These are phyloP conservation scores for Phytophthora meadii DNA, from an alignment of 352 stramenopile genomes.

Conservation along the genomic window DNA sequence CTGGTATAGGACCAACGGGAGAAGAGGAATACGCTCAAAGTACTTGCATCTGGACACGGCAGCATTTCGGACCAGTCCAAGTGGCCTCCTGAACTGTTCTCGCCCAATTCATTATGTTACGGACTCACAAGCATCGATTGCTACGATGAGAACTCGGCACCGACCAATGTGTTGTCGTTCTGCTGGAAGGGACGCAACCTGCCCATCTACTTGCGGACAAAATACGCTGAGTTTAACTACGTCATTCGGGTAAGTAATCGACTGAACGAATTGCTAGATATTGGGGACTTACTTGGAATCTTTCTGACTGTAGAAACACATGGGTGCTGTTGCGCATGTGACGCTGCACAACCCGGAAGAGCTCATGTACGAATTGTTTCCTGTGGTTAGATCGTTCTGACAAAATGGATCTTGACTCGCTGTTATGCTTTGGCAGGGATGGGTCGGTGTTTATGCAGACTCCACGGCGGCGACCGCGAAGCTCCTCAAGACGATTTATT, in stretches of 20 bases:
- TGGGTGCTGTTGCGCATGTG: slow-evolving; percentile 78
- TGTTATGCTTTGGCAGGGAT: slow-evolving; percentile 47
- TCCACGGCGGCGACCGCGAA: slow-evolving; percentile 65
- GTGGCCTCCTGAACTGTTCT: slow-evolving; percentile 84
- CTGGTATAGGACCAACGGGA: slow-evolving; percentile 70
- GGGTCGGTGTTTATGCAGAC: slow-evolving; percentile 69
- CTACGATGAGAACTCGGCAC: slow-evolving; percentile 65
- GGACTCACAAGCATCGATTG: slow-evolving; percentile 78
- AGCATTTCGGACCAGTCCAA: slow-evolving; percentile 73
- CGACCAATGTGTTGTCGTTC: slow-evolving; percentile 82
- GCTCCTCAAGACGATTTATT: slow-evolving; percentile 73
- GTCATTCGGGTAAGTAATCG: slow-evolving; percentile 71
- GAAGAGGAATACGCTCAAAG: slow-evolving; percentile 83
- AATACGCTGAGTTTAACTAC: slow-evolving; percentile 91
- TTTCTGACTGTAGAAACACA: slow-evolving; percentile 66
- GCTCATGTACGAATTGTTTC: slow-evolving; percentile 57
- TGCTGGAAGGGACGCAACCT: slow-evolving; percentile 91
- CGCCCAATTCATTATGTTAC: slow-evolving; percentile 82
- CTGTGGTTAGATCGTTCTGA: neutral
- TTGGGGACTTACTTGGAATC: slow-evolving; percentile 10
- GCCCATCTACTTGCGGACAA: slow-evolving; percentile 86
- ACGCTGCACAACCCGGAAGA: slow-evolving; percentile 79
- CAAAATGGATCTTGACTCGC: neutral
- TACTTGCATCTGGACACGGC: slow-evolving; percentile 68
- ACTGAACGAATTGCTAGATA: slow-evolving; percentile 1